Evolutionary conservation across 1,284 basidiomycete genomes (phyloP), one percentile per base, ranked within the genome.

Genomic region (Coniferiporia sulphurascens): DNA sequence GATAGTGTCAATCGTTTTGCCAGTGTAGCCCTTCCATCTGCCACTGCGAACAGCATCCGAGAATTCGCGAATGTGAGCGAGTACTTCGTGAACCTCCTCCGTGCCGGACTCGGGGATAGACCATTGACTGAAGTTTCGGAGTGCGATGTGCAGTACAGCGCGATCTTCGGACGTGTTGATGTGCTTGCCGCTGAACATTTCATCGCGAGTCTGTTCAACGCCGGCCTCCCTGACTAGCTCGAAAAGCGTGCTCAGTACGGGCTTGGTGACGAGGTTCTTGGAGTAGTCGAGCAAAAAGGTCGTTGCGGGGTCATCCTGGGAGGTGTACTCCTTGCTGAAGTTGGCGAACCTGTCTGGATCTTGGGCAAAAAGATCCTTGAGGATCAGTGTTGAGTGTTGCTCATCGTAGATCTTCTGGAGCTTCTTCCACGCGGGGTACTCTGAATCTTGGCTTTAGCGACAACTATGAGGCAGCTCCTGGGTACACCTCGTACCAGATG

Each of bases 141-240:
- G 85, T 5, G 97, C 96, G 63, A 98, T 81, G 74, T 99, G 96
- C 1, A 99, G 83, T 6, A 99, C 96, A 4, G 97, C 91, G 60
- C 96, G 92, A 71, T 91, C 95, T 74, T 99, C 96, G 22, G 94
- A 96, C 17, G 94, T 95, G 81, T 99, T 98, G 83, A 99, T 98
- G 76, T 98, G 96, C 73, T 93, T 85, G 58, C 97, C 96, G 1
- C 86, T 74, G 71, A 95, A 98, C 95, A 98, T 97, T 73, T 87
- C 87, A 72, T 98, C 91, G 56, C 95, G 85, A 73, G 84, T 86
- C 55, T 81, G 72, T 81, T 97, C 93, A 63, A 99, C 86, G 59
- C 86, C 74, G 34, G 95, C 94, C 76, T 98, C 94, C 62, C 86
- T 82, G 22, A 87, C 92, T 62, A 98, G 87, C 34, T 81, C 75